phyloP scores from a whole-genome alignment of 495 filamentous ascomycete species.

The Penicillium bialowiezense region DNA sequence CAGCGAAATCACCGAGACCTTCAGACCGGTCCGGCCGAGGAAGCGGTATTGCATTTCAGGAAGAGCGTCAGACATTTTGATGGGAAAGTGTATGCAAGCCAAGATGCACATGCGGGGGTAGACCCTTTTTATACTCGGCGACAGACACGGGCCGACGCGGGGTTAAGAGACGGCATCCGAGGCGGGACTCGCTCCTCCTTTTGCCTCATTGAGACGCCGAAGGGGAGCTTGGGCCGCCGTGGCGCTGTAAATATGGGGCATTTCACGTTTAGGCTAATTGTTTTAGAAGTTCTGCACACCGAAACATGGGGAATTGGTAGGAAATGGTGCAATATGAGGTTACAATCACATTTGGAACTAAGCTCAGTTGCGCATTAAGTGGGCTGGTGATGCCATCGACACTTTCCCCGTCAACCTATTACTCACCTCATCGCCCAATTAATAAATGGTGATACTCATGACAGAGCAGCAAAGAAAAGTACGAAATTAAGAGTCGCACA shows the following conservation, averaged over 20 bases:
- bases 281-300: not conserved
- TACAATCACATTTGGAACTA: not conserved
- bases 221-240: not conserved
- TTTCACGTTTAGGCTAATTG: conserved; percentile 10
- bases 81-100: not conserved
- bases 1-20: conserved; percentile 71
- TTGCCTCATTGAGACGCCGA: conserved; percentile 5
- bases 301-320: not conserved
- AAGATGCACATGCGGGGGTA: not conserved
- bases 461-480: too few species aligned
- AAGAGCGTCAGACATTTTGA: conserved; percentile 28
- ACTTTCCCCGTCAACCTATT: too few species aligned
- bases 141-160: conserved; percentile 13
- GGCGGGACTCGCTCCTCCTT: not conserved
- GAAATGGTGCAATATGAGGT: not conserved
- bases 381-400: too few species aligned
- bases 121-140: not conserved
- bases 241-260: not conserved
- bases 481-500: too few species aligned
- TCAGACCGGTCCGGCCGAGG: conserved; percentile 70
- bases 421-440: too few species aligned
- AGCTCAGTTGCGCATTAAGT: too few species aligned
- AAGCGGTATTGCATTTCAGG: conserved; percentile 73
- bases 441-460: too few species aligned
- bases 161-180: conserved; percentile 3